Evolutionary conservation across 225 moss, liverwort and hornwort species (phyloP).

Genomic region (Antitrichia curtipendula): DNA sequence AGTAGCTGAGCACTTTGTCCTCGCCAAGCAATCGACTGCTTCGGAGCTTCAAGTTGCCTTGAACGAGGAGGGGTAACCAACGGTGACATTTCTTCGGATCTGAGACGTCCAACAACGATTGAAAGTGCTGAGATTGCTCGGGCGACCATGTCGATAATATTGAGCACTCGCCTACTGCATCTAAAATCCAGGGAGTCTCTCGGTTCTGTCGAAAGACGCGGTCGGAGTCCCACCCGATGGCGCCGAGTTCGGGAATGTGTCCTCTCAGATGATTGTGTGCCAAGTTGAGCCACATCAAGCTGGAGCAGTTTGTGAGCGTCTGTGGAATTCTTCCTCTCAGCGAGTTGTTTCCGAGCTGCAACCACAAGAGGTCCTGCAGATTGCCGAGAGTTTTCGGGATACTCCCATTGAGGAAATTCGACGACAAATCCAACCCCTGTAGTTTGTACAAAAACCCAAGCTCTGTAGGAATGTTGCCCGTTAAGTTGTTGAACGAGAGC

Average conservation of each 20-base stretch:
- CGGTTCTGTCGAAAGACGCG: slow-evolving; percentile 8
- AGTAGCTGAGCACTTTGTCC: slow-evolving; percentile 38
- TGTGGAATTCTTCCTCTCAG: slow-evolving; percentile 18
- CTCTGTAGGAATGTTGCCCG: slow-evolving; percentile 17
- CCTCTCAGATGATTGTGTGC: slow-evolving; percentile 11
- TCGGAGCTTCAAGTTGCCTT: slow-evolving; percentile 28
- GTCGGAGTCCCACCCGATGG: slow-evolving; percentile 7
- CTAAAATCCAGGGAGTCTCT: slow-evolving; percentile 16
- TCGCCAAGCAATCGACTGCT: slow-evolving; percentile 16
- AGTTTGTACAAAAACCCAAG: slow-evolving; percentile 11
- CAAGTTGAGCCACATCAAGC: slow-evolving; percentile 45
- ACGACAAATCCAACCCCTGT: slow-evolving; percentile 35
- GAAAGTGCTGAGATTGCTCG: slow-evolving; percentile 23
- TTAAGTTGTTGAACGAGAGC: slow-evolving; percentile 14
- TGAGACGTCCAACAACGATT: slow-evolving; percentile 14
- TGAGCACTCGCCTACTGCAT: slow-evolving; percentile 25
- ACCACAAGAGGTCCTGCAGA: slow-evolving; percentile 39
- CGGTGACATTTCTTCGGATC: slow-evolving; percentile 19
- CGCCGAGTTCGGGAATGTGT: not conserved
- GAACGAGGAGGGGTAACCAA: slow-evolving; percentile 47
- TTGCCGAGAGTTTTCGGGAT: slow-evolving; percentile 21
- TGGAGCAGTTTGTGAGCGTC: slow-evolving; percentile 28
- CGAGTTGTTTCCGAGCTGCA: slow-evolving; percentile 24
- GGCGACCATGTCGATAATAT: slow-evolving; percentile 52
- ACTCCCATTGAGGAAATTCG: slow-evolving; percentile 22